Base-by-base conservation (phyloP, 495 filamentous ascomycete species). In the Cercophora newfieldiana region DNA sequence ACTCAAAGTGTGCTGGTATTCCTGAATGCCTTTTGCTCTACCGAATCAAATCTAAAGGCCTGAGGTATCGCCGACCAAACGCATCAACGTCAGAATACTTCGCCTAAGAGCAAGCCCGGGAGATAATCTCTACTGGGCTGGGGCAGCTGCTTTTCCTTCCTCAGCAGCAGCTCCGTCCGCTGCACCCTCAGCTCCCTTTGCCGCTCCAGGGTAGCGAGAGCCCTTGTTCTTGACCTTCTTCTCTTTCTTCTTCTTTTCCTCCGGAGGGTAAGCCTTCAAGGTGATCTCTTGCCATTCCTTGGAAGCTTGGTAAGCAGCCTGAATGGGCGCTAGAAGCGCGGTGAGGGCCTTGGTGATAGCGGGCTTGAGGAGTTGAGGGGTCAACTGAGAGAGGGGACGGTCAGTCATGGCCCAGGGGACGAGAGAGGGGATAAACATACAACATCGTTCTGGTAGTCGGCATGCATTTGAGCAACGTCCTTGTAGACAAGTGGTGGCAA, bases 191-290 rank as follows among this genome's bases (percentile, higher is more conserved):
- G n/a, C 18, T 37, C 49, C 59, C 57, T 68, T 67, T 0, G 24
- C 56, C 21, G 31, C 66, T 8, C 70, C 77, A 7, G 75, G 75
- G 76, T 89, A 85, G 61, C 85, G 83, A 12, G 83, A 81, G 4
- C 93, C 95, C 79, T 90, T 89, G 69, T 95, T 87, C 85, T 96
- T 94, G 76, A 89, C 83, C 79, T 91, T 88, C 81, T 93, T 92
- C 61, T 85, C 79, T 65, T 83, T 78, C 22, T 81, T 78, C 33
- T 80, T 76, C 26, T 81, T 78, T 24, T 82, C 82, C 3, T 85
- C 84, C 1, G 88, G 83, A 29, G 94, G 94, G 83, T 97, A 97
- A 26, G 94, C 95, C 75, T 91, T 88, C 19, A 80, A 67, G n/a
- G 87, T 85, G 33, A 93, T 87, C 59, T 89, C 89, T 77, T 95